Percentiles rank a stretch among this genome's conserved stretches.
phyloP scores from a whole-genome alignment of 495 filamentous ascomycete genomes.

The Penicillium longicatenatum region DNA sequence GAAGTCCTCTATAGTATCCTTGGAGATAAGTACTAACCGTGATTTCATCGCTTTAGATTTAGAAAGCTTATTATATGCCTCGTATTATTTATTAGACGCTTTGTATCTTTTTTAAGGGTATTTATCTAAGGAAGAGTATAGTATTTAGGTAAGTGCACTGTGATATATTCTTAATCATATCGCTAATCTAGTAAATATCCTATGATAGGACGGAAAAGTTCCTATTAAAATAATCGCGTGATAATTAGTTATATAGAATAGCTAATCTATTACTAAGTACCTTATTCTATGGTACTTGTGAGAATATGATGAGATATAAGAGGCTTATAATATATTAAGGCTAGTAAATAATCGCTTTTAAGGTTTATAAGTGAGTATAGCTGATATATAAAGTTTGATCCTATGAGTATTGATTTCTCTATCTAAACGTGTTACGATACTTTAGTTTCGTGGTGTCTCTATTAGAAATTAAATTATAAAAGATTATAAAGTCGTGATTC shows the following conservation, averaged over 20 bases:
- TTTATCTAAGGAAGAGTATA: neutral
- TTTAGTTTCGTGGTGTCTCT: too few species aligned
- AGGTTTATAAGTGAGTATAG: neutral
- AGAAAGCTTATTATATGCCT: neutral
- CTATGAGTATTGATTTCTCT: neutral
- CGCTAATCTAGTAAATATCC: neutral
- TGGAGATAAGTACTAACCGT: neutral
- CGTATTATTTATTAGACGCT: neutral
- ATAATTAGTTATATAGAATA: neutral
- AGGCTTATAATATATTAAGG: neutral
- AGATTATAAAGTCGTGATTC: neutral
- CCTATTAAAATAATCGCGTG: neutral
- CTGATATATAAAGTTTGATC: neutral
- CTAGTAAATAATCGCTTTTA: neutral
- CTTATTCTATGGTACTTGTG: neutral
- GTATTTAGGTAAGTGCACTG: neutral
- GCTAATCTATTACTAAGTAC: neutral
- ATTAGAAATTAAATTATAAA: neutral
- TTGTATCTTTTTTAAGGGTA: neutral
- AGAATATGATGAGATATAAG: neutral
- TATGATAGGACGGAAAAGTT: neutral
- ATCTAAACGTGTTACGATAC: too few species aligned
- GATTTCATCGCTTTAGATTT: neutral
- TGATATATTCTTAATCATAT: neutral
- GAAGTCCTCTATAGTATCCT: conserved; percentile 2